Percentiles rank a stretch among this genome's conserved stretches.
These are phyloP conservation scores for Syzygium grande DNA, from an alignment of 345 rosid genomes.

Conservation along the genomic window DNA sequence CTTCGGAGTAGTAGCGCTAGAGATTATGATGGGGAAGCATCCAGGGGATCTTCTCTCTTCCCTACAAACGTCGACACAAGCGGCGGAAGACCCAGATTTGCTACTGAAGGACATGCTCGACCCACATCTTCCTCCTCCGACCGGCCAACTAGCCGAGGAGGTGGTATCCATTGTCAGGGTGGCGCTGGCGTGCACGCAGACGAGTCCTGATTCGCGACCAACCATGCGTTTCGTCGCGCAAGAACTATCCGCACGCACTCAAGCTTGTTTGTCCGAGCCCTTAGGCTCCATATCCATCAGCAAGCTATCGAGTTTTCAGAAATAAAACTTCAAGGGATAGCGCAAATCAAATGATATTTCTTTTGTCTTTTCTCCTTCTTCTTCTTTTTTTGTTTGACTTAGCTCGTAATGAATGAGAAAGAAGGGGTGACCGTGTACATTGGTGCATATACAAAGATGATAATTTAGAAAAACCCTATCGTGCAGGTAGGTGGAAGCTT, in stretches of 20 bases:
- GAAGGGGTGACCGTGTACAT: background rate
- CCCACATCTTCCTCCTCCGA: conserved; percentile 33
- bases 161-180: conserved; percentile 26
- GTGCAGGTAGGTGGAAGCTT: background rate
- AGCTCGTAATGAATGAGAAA: background rate
- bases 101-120: conserved; percentile 42
- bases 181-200: conserved; percentile 36
- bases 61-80: background rate
- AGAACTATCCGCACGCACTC: conserved; percentile 35
- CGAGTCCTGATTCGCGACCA: conserved; percentile 35
- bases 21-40: conserved; percentile 60
- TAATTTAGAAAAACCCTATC: background rate
- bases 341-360: background rate
- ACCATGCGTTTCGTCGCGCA: conserved; percentile 53
- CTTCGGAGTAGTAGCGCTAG: conserved; percentile 60
- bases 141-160: conserved; percentile 31
- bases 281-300: conserved; percentile 13
- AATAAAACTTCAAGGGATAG: background rate
- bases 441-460: background rate
- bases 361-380: accelerated
- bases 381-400: background rate
- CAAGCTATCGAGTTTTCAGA: conserved; percentile 20
- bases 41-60: conserved; percentile 46
- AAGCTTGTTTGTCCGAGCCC: conserved; percentile 19
- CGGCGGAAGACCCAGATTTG: conserved; percentile 9